These are phyloP conservation scores for Pezicula rhizophila DNA, from an alignment of 2,329 filamentous ascomycete genomes.

Conservation along the genomic window DNA sequence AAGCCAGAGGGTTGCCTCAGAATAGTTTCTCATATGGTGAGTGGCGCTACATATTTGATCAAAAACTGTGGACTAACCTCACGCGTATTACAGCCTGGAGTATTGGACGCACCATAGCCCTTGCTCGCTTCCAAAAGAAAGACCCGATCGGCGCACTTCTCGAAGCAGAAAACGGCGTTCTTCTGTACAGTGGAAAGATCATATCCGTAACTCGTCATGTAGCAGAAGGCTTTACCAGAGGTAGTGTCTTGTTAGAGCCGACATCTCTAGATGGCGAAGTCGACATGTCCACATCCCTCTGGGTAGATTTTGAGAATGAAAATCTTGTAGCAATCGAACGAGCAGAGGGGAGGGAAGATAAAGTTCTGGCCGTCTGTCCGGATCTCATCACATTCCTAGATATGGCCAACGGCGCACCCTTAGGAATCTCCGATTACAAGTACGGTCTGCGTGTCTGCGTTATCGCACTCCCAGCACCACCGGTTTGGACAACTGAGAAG, in stretches of 20 bases:
- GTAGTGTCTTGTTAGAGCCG: slow-evolving; percentile 18
- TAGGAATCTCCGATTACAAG: slow-evolving; percentile 43
- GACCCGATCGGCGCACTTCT: slow-evolving; percentile 21
- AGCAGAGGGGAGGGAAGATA: slow-evolving; percentile 11
- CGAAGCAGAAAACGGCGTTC: slow-evolving; percentile 19
- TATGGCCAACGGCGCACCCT: slow-evolving; percentile 40
- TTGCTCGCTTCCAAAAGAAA: slow-evolving; percentile 22
- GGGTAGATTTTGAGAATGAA: slow-evolving; percentile 27
- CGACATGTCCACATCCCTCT: slow-evolving; percentile 2
- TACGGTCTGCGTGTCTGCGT: slow-evolving; percentile 46
- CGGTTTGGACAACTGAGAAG: slow-evolving; percentile 38
- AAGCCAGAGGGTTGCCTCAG: slow-evolving; percentile 22
- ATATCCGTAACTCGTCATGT: slow-evolving; percentile 22
- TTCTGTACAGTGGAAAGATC: slow-evolving; percentile 25
- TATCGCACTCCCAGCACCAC: slow-evolving; percentile 42
- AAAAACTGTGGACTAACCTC: background rate
- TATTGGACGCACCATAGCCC: slow-evolving; percentile 54
- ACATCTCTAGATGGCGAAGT: slow-evolving; percentile 5
- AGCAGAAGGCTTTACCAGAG: slow-evolving; percentile 23
- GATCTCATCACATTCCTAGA: slow-evolving; percentile 33
- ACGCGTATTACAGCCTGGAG: slow-evolving; percentile 29
- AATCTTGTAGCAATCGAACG: slow-evolving; percentile 21
- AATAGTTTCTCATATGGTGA: slow-evolving; percentile 25
- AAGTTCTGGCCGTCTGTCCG: slow-evolving; percentile 21
- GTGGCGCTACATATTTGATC: background rate